phyloP scores from a whole-genome alignment of 208 protist species.

The Wallacemonas sp. region DNA sequence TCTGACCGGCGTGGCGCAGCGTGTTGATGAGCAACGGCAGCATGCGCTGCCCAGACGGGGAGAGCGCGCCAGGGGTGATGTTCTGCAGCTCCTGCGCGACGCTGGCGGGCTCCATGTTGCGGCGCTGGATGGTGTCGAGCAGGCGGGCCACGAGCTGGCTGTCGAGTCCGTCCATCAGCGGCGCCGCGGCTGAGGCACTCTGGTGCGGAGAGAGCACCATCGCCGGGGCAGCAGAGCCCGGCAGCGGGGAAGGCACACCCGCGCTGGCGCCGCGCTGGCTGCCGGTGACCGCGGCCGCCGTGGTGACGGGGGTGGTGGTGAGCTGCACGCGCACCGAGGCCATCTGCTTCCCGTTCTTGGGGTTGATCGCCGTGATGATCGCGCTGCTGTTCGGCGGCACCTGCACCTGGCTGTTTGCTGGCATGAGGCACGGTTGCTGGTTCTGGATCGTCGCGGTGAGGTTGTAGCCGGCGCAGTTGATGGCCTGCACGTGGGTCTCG shows the following conservation, averaged over 20 bases:
- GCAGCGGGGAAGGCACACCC: constrained; percentile 12
- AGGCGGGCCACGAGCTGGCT: constrained; percentile 53
- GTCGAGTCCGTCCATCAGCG: constrained; percentile 33
- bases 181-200: constrained; percentile 2
- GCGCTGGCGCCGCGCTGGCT: neutral
- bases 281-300: neutral
- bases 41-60: constrained; percentile 45
- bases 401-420: constrained; percentile 38
- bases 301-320: constrained; percentile 5
- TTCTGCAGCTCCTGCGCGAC: constrained; percentile 47
- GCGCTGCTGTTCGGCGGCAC: constrained; percentile 33
- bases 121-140: constrained; percentile 68
- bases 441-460: constrained; percentile 54
- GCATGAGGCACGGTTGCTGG: constrained; percentile 45
- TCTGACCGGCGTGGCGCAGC: constrained; percentile 34
- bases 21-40: constrained; percentile 57
- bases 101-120: constrained; percentile 36
- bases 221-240: neutral
- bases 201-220: neutral
- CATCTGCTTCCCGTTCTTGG: constrained; percentile 36
- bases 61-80: constrained; percentile 28
- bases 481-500: constrained; percentile 32
- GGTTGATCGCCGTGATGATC: constrained; percentile 45
- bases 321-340: constrained; percentile 50
- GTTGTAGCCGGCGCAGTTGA: constrained; percentile 65